These are phyloP conservation scores for Xylaria nigripes DNA, from an alignment of 495 filamentous ascomycete genomes.

Conservation along the genomic window DNA sequence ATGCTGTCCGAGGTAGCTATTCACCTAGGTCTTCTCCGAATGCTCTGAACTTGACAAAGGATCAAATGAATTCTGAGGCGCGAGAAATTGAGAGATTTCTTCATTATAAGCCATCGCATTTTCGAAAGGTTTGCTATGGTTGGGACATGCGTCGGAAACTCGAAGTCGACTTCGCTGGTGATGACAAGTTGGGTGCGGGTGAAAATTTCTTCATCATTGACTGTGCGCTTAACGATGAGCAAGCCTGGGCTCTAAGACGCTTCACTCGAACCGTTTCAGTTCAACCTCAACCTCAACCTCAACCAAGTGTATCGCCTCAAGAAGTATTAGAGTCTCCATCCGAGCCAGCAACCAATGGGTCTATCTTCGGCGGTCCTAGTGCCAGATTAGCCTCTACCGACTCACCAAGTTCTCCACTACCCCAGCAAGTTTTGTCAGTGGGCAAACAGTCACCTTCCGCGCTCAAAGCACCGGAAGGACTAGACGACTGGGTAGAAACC, in stretches of 20 bases:
- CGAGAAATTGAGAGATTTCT: slow-evolving; percentile 73
- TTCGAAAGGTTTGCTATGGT: slow-evolving; percentile 66
- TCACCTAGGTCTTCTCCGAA: slow-evolving; percentile 41
- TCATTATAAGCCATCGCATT: slow-evolving; percentile 65
- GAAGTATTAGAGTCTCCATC: slow-evolving; percentile 13
- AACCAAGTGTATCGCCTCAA: slow-evolving; percentile 7
- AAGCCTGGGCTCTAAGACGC: slow-evolving; percentile 25
- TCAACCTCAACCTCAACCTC: slow-evolving; percentile 14
- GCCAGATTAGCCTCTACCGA: slow-evolving; percentile 10
- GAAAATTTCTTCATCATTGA: slow-evolving; percentile 68
- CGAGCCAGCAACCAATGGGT: slow-evolving; percentile 11
- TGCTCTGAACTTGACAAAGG: slow-evolving; percentile 59
- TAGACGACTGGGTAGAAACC: slow-evolving; percentile 34
- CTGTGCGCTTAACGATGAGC: slow-evolving; percentile 51
- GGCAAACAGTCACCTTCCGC: slow-evolving; percentile 13
- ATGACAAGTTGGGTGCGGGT: slow-evolving; percentile 62
- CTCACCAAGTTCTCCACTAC: slow-evolving; percentile 13
- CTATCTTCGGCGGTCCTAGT: slow-evolving; percentile 26
- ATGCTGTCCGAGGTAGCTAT: slow-evolving; percentile 37
- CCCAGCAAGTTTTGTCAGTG: slow-evolving; percentile 10
- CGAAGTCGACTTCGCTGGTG: slow-evolving; percentile 81
- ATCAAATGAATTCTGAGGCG: slow-evolving; percentile 66
- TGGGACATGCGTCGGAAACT: slow-evolving; percentile 90
- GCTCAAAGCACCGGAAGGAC: background rate
- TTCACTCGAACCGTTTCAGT: slow-evolving; percentile 19